phyloP scores from a whole-genome alignment of 768 basidiomycete genomes.

The Leccinum broughii region DNA sequence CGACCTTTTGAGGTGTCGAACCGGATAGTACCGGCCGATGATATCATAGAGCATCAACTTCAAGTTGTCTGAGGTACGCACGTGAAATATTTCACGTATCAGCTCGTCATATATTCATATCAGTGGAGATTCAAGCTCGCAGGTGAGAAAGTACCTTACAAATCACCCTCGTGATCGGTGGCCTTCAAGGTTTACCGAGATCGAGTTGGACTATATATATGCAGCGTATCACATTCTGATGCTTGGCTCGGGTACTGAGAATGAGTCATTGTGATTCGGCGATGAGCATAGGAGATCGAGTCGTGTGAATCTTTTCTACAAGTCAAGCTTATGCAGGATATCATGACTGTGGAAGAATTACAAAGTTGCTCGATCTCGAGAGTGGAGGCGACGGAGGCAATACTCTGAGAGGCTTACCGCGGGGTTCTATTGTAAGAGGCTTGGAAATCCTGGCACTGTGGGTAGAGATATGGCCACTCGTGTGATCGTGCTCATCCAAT shows the following conservation, averaged over 20 bases:
- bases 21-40: not conserved
- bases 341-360: not conserved
- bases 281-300: not conserved
- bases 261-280: not conserved
- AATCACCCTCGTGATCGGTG: not conserved
- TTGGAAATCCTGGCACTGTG: slow-evolving; percentile 64
- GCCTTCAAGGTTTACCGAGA: not conserved
- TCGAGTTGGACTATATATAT: not conserved
- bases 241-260: not conserved
- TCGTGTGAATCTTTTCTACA: not conserved
- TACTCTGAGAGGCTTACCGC: slow-evolving; percentile 1
- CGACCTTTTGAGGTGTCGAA: not conserved
- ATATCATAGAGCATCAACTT: not conserved
- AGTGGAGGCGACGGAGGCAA: not conserved
- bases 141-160: not conserved
- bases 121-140: not conserved
- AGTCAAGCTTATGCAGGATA: not conserved
- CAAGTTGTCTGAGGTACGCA: not conserved
- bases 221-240: not conserved
- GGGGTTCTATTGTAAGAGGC: not conserved
- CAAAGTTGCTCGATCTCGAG: not conserved
- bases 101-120: not conserved
- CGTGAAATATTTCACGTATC: not conserved
- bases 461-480: slow-evolving; percentile 80
- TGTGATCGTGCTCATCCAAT: slow-evolving; percentile 64